Evolutionary conservation across 345 rosid species (phyloP).

Genomic region (Geranium rotundifolium): DNA sequence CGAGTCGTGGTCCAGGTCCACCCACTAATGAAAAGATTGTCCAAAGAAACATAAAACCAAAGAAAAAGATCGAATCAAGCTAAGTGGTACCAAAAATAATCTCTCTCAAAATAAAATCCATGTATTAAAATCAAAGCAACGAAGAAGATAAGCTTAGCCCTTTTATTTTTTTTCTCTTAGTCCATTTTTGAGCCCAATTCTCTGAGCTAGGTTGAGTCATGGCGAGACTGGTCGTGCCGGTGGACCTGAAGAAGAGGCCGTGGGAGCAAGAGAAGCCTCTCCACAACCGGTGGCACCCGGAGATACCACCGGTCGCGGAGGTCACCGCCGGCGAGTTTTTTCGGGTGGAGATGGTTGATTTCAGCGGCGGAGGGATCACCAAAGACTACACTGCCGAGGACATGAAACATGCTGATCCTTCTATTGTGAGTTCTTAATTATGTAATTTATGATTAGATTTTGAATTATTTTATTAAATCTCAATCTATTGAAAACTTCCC

Average conservation of each 20-base stretch:
- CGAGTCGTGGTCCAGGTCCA: background rate
- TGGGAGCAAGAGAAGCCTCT: slow-evolving; percentile 41
- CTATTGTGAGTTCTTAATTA: slow-evolving; percentile 25
- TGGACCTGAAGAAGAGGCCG: slow-evolving; percentile 54
- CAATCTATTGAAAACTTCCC: no score
- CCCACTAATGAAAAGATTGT: background rate
- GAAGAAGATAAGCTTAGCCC: background rate
- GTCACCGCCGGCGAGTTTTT: slow-evolving; percentile 33
- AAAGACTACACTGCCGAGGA: slow-evolving; percentile 29
- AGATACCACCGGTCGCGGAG: slow-evolving; percentile 38
- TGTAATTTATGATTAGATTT: no score
- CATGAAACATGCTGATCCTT: slow-evolving; percentile 34
- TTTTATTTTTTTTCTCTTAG: no score
- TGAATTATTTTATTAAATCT: no score
- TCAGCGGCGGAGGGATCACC: slow-evolving; percentile 34
- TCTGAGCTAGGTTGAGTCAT: slow-evolving; percentile 4
- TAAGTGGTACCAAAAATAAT: background rate
- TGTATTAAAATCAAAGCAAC: background rate
- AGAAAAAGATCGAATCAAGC: background rate
- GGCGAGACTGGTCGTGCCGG: slow-evolving; percentile 34
- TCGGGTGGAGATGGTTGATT: slow-evolving; percentile 55
- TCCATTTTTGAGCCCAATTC: no score
- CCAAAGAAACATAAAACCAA: background rate
- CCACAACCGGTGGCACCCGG: slow-evolving; percentile 61
- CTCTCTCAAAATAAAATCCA: background rate